Percentiles rank a stretch among this genome's conserved stretches.
Conservation (phyloP, 352 stramenopile species). For the Blastocystis sp. region DNA sequence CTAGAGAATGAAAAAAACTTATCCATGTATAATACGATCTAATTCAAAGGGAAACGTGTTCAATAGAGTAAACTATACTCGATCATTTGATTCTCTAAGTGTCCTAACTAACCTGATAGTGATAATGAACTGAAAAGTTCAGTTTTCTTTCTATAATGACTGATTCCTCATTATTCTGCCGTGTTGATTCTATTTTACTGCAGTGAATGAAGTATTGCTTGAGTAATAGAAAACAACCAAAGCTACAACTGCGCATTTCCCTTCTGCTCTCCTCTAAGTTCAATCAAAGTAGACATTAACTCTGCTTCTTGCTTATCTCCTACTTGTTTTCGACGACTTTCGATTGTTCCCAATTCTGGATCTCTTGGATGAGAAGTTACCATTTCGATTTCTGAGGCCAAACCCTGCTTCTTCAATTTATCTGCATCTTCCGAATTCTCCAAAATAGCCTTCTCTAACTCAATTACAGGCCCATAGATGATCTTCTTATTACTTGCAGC, state of each 20-base stretch:
- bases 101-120: too few species aligned
- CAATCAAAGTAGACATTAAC: slow-evolving; percentile 3
- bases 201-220: too few species aligned
- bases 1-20: too few species aligned
- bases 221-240: neutral
- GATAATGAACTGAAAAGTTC: too few species aligned
- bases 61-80: too few species aligned
- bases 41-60: too few species aligned
- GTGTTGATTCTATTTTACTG: too few species aligned
- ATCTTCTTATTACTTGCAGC: slow-evolving; percentile 61
- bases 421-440: neutral
- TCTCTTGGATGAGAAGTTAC: neutral
- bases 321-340: neutral
- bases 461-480: slow-evolving; percentile 52
- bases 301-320: slow-evolving; percentile 24
- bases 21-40: too few species aligned
- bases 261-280: neutral
- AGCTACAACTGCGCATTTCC: neutral
- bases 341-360: neutral
- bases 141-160: too few species aligned
- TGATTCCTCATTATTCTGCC: too few species aligned
- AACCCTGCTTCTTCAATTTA: slow-evolving; percentile 38
- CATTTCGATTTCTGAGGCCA: neutral
- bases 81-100: too few species aligned
- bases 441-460: slow-evolving; percentile 31